A percentile compares a stretch with the other conserved stretches of the same genome.
Conservation (phyloP, 2,329 filamentous ascomycete genomes). For the Biscogniauxia mediterranea region DNA sequence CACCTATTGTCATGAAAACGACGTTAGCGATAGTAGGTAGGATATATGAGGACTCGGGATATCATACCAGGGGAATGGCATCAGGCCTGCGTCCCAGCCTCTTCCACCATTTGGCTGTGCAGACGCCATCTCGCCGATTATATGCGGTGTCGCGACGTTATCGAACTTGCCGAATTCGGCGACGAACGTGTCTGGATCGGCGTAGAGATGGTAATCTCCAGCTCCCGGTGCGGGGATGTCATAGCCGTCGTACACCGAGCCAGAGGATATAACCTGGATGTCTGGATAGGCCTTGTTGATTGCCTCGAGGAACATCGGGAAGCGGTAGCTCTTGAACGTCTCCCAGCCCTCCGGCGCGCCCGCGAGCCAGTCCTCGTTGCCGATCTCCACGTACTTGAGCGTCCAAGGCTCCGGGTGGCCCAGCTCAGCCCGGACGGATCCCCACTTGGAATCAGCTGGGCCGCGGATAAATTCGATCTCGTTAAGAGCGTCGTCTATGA, state of each 20-base stretch:
- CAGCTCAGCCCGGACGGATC: conserved; percentile 54
- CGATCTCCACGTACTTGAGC: conserved; percentile 62
- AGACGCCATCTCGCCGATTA: conserved; percentile 49
- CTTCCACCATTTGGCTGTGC: conserved; percentile 51
- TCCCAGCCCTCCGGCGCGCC: conserved; percentile 45
- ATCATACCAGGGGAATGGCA: conserved; percentile 45
- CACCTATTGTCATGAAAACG: conserved; percentile 30
- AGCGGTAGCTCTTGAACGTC: conserved; percentile 54
- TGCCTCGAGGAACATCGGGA: conserved; percentile 58
- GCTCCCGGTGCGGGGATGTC: conserved; percentile 42
- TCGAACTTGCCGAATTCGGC: conserved; percentile 53
- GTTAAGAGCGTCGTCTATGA: conserved; percentile 59
- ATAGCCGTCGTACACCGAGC: conserved; percentile 42
- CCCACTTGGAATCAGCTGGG: conserved; percentile 51
- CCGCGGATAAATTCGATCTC: conserved; percentile 64
- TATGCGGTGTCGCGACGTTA: conserved; percentile 35
- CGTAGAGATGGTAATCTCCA: conserved; percentile 53
- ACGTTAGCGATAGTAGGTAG: conserved; percentile 9
- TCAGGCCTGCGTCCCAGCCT: conserved; percentile 44
- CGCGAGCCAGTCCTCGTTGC: conserved; percentile 65
- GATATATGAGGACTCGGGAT: background rate
- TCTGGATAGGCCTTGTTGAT: conserved; percentile 56
- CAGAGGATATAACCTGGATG: conserved; percentile 54
- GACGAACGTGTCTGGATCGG: conserved; percentile 49
- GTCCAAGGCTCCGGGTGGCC: conserved; percentile 62